Evolutionary conservation across 2,329 filamentous ascomycete genomes (phyloP).

Genomic region (Penicillium sp.): DNA sequence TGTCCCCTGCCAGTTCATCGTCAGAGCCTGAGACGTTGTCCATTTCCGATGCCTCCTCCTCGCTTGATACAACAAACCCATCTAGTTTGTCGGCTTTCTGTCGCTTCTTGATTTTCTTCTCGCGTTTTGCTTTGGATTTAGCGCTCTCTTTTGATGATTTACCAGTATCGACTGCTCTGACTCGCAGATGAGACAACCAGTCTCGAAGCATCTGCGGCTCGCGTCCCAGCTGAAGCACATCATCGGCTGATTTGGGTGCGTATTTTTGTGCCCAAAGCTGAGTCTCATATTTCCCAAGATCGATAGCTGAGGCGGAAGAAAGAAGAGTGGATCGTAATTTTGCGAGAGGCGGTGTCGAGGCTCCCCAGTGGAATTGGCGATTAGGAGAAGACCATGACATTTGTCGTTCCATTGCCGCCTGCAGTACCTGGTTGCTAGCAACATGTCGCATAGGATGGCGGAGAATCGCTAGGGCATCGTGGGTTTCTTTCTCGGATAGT

Average conservation of each 20-base stretch:
- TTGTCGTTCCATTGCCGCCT: constrained; percentile 31
- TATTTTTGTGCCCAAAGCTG: constrained; percentile 83
- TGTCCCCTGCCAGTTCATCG: constrained; percentile 44
- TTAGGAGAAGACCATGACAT: constrained; percentile 25
- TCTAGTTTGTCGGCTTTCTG: constrained; percentile 72
- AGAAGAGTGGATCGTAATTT: constrained; percentile 63
- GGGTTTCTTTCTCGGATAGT: neutral
- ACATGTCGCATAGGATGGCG: constrained; percentile 32
- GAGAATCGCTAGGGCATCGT: constrained; percentile 15
- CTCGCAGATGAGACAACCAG: constrained; percentile 77
- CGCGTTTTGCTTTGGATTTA: constrained; percentile 25
- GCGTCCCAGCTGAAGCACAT: constrained; percentile 73
- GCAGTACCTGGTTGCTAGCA: constrained; percentile 32
- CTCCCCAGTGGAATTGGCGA: constrained; percentile 3
- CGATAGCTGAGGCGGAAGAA: constrained; percentile 73
- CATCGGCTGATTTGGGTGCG: constrained; percentile 66
- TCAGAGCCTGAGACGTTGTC: constrained; percentile 68
- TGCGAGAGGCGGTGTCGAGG: constrained; percentile 60
- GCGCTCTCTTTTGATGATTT: constrained; percentile 31
- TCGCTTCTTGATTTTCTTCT: constrained; percentile 56
- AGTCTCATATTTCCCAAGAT: constrained; percentile 73
- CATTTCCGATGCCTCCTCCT: constrained; percentile 71
- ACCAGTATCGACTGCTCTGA: constrained; percentile 73
- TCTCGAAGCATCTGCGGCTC: constrained; percentile 73
- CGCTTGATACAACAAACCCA: constrained; percentile 77